phyloP scores from a whole-genome alignment of 1,284 basidiomycete genomes.

The Waitea zeae region DNA sequence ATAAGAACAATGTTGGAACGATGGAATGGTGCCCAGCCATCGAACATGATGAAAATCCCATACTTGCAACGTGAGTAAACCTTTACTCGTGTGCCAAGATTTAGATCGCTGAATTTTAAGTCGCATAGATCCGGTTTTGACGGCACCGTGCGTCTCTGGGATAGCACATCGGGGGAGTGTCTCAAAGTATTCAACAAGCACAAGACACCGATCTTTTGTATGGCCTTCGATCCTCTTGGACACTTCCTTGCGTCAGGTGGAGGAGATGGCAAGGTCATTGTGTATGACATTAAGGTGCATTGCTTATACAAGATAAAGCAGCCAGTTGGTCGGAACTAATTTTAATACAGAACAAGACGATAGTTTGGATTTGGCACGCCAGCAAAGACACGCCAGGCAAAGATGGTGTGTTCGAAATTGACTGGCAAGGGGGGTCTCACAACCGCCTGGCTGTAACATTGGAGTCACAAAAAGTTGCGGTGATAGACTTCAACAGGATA shows the following conservation, averaged over 20 bases:
- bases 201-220: constrained; percentile 43
- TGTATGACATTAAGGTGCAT: constrained; percentile 31
- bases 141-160: constrained; percentile 58
- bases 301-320: background rate
- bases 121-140: constrained; percentile 60
- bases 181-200: constrained; percentile 49
- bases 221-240: constrained; percentile 52
- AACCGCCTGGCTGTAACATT: constrained; percentile 43
- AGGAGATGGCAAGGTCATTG: constrained; percentile 40
- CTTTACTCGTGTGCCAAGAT: constrained; percentile 3
- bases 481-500: constrained; percentile 36
- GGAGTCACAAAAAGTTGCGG: constrained; percentile 32
- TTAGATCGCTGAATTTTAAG: background rate
- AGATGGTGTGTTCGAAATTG: constrained; percentile 47
- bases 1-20: constrained; percentile 46
- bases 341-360: background rate
- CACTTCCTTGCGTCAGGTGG: constrained; percentile 39
- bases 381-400: background rate
- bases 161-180: constrained; percentile 57
- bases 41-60: constrained; percentile 26
- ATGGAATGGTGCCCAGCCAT: constrained; percentile 55
- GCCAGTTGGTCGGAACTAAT: background rate
- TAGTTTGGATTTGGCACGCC: background rate
- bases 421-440: constrained; percentile 27
- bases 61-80: constrained; percentile 61